A percentile compares a stretch with the other conserved stretches of the same genome.
These are phyloP conservation scores for Penicillium coprophilum DNA, from an alignment of 495 filamentous ascomycete species.

Conservation along the genomic window DNA sequence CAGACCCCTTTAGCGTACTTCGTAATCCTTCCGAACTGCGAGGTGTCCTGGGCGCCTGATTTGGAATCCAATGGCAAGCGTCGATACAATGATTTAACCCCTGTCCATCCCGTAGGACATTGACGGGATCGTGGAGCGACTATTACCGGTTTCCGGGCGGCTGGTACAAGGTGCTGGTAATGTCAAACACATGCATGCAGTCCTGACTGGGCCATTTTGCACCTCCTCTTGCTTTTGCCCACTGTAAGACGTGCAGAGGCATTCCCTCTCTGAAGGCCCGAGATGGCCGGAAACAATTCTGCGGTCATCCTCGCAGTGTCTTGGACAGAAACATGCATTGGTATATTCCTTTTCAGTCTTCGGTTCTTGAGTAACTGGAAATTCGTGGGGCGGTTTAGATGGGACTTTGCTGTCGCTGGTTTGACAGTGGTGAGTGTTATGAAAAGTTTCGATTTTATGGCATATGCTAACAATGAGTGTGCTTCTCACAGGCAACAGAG, in stretches of 20 bases:
- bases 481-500: conserved; percentile 4
- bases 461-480: conserved; percentile 1
- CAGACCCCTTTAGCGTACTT: background rate
- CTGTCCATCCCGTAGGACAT: background rate
- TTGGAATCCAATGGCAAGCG: background rate
- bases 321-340: conserved; percentile 20
- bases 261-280: background rate
- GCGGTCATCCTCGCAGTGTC: conserved; percentile 16
- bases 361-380: conserved; percentile 24
- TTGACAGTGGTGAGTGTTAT: conserved; percentile 15
- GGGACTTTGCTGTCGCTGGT: conserved; percentile 19
- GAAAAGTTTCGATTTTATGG: background rate
- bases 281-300: conserved; percentile 9
- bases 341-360: conserved; percentile 16
- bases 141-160: too few relatives aligned
- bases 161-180: background rate
- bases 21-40: background rate
- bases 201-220: background rate
- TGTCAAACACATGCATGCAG: background rate
- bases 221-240: background rate
- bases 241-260: background rate
- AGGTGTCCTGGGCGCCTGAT: background rate
- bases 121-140: background rate
- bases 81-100: background rate
- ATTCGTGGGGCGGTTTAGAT: conserved; percentile 18